Conservation (phyloP, 2,329 filamentous ascomycete genomes). For the Colletotrichum somersetense region DNA sequence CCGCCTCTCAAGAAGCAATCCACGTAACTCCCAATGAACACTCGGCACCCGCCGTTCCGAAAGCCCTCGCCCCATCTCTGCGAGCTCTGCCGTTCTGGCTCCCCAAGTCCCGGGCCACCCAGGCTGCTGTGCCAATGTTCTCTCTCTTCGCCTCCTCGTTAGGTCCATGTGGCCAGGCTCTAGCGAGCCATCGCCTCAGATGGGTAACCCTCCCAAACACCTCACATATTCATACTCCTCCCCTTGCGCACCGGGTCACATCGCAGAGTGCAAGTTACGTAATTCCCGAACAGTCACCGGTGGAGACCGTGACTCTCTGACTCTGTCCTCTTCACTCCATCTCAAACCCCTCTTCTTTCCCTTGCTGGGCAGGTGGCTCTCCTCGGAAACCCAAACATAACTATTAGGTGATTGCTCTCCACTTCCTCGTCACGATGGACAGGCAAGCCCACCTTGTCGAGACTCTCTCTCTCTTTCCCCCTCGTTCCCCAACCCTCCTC, state of each 20-base stretch:
- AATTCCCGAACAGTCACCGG: constrained; percentile 24
- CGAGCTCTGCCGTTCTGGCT: neutral
- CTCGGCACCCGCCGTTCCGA: neutral
- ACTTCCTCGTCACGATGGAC: constrained; percentile 7
- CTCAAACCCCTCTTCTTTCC: neutral
- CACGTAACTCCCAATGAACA: neutral
- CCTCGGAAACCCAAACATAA: neutral
- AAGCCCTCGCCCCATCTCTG: neutral
- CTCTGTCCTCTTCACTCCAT: neutral
- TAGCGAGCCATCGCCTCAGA: neutral
- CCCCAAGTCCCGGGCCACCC: neutral
- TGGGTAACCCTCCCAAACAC: neutral
- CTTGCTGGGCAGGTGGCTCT: neutral
- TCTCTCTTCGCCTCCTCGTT: neutral
- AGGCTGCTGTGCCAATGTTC: neutral
- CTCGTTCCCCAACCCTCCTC: neutral
- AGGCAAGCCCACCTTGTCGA: neutral
- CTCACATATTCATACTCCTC: constrained; percentile 4
- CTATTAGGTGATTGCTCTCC: constrained; percentile 6
- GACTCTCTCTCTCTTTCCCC: neutral
- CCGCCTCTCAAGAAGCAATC: neutral
- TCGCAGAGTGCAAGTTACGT: constrained; percentile 34
- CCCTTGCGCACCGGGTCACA: neutral
- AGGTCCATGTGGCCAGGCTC: neutral
- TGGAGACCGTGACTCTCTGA: constrained; percentile 8